A percentile compares a stretch with the other conserved stretches of the same genome.
Evolutionary conservation across 2,329 filamentous ascomycete species (phyloP).

Genomic region (Aspergillus caelatus): DNA sequence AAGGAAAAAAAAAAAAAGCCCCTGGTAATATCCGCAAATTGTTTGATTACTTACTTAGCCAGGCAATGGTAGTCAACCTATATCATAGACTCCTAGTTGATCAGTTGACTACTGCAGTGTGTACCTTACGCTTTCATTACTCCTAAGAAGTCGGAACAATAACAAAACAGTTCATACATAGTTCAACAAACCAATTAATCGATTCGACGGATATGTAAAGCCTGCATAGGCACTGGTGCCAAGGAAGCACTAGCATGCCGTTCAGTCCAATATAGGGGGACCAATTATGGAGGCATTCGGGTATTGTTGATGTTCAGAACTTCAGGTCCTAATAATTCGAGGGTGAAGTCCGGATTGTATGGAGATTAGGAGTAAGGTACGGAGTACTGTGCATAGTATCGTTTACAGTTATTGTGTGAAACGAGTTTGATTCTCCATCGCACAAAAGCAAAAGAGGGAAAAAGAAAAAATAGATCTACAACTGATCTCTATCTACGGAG

Average conservation of each 20-base stretch:
- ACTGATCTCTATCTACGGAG: neutral
- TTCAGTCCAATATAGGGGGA: neutral
- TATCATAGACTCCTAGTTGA: neutral
- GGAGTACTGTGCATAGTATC: neutral
- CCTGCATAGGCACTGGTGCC: neutral
- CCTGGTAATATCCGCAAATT: neutral
- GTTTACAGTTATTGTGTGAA: neutral
- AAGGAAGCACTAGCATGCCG: neutral
- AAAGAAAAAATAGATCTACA: neutral
- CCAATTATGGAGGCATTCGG: neutral
- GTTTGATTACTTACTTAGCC: neutral
- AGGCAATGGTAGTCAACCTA: neutral
- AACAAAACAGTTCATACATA: neutral
- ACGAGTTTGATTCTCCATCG: neutral
- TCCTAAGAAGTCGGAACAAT: neutral
- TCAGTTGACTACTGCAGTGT: neutral
- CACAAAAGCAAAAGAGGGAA: neutral
- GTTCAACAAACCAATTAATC: neutral
- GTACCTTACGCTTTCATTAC: neutral
- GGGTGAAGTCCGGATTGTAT: neutral
- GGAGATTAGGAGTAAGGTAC: neutral
- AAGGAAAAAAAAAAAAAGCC: neutral
- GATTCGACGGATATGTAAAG: neutral
- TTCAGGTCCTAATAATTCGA: neutral
- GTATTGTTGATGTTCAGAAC: neutral